Evolutionary conservation across 192 early-diverging fungal genomes (phyloP).

Genomic region (Jimgerdemannia lactiflua): DNA sequence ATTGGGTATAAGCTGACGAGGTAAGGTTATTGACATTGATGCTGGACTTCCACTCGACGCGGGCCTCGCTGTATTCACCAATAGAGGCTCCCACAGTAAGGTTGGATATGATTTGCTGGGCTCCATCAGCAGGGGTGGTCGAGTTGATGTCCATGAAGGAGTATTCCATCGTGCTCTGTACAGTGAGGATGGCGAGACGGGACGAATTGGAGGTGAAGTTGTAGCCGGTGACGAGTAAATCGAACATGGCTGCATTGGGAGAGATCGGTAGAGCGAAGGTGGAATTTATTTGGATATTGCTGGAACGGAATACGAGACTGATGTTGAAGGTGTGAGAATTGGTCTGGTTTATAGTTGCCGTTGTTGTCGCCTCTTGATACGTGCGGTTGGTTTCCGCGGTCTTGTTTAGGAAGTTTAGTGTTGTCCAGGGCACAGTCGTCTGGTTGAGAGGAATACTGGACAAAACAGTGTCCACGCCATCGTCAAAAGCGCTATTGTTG

Average conservation of each 20-base stretch:
- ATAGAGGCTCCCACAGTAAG: conserved; percentile 25
- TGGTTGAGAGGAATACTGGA: conserved; percentile 69
- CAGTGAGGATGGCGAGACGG: conserved; percentile 18
- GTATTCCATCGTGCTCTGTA: conserved; percentile 6
- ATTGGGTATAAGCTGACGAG: neutral
- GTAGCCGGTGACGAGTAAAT: conserved; percentile 18
- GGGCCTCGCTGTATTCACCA: conserved; percentile 31
- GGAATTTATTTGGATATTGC: conserved; percentile 29
- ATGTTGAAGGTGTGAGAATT: neutral
- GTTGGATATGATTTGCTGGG: conserved; percentile 20
- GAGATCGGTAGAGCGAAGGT: conserved; percentile 20
- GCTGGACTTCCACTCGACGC: conserved; percentile 20
- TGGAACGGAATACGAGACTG: neutral
- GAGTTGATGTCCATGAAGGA: conserved; percentile 19
- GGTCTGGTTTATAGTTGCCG: neutral
- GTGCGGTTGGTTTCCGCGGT: conserved; percentile 20
- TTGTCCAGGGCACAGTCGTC: conserved; percentile 72
- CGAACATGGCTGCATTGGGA: conserved; percentile 29
- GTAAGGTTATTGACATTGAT: conserved; percentile 15
- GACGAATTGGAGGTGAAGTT: neutral
- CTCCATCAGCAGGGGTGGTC: conserved; percentile 18
- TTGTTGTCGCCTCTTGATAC: conserved; percentile 31
- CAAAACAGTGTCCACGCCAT: conserved; percentile 40
- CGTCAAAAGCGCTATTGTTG: conserved; percentile 20
- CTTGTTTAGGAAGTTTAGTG: conserved; percentile 51